Evolutionary conservation across 148 eudicot genomes (phyloP).

Genomic region (Suaeda aralocaspica): DNA sequence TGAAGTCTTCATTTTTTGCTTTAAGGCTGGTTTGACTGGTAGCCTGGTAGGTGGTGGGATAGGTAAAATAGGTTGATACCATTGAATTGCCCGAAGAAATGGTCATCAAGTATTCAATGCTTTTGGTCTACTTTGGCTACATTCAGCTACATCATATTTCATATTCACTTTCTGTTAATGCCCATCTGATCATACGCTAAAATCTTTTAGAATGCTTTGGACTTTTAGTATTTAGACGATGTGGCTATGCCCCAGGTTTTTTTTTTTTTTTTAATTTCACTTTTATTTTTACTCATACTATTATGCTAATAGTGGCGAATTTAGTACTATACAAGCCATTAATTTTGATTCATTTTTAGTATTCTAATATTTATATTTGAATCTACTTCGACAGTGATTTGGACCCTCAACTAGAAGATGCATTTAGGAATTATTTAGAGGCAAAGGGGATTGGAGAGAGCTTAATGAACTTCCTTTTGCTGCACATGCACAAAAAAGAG

Average conservation of each 20-base stretch:
- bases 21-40: background rate
- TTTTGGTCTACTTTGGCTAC: background rate
- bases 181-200: background rate
- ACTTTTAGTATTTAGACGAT: background rate
- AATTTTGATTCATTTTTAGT: background rate
- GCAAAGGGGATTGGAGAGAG: slow-evolving; percentile 54
- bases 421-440: slow-evolving; percentile 53
- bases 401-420: slow-evolving; percentile 50
- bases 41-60: background rate
- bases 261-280: too few species aligned
- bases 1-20: background rate
- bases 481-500: slow-evolving; percentile 73
- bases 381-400: slow-evolving; percentile 36
- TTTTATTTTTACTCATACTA: too few species aligned
- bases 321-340: too few species aligned
- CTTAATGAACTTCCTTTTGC: slow-evolving; percentile 47
- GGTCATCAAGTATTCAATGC: background rate
- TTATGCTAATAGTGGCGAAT: too few species aligned
- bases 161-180: background rate
- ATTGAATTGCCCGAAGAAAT: background rate
- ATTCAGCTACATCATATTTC: background rate
- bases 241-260: too few species aligned
- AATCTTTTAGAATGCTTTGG: background rate
- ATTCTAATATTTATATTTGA: slow-evolving; percentile 14
- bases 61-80: background rate